Conservation (phyloP, 371 early-diverging fungal genomes). For the Enterospora canceri region DNA sequence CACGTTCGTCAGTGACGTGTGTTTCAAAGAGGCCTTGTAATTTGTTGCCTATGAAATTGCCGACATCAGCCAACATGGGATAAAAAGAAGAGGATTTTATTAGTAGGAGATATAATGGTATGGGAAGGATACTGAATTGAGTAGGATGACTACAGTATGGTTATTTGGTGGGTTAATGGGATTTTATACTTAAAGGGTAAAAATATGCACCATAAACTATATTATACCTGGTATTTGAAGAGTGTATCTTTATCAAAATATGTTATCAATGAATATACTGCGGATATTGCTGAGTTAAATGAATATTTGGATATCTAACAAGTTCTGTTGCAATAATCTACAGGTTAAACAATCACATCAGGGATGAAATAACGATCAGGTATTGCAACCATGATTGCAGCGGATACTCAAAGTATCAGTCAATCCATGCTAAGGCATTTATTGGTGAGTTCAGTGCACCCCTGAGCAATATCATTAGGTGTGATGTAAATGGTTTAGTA, state of each 20-base stretch:
- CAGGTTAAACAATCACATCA: neutral
- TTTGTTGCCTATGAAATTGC: constrained; percentile 34
- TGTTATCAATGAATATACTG: neutral
- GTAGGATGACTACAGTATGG: too few species aligned
- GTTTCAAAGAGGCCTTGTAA: constrained; percentile 22
- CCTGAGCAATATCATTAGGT: neutral
- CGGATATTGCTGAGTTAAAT: too few species aligned
- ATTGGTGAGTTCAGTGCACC: neutral
- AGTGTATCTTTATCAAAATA: neutral
- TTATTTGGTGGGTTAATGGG: neutral
- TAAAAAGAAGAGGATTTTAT: too few species aligned
- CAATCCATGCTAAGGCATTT: neutral
- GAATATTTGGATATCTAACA: too few species aligned
- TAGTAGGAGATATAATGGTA: too few species aligned
- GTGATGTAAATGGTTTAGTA: neutral
- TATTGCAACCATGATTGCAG: neutral
- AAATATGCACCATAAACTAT: neutral
- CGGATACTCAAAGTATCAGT: neutral
- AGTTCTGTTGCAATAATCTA: too few species aligned
- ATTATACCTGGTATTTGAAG: neutral
- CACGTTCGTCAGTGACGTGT: constrained; percentile 21
- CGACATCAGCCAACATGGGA: constrained; percentile 42
- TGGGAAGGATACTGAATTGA: too few species aligned
- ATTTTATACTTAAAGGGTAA: neutral
- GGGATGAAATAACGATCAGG: neutral